Base-by-base conservation (phyloP, 2,329 filamentous ascomycete species). In the Fusarium hainanense region DNA sequence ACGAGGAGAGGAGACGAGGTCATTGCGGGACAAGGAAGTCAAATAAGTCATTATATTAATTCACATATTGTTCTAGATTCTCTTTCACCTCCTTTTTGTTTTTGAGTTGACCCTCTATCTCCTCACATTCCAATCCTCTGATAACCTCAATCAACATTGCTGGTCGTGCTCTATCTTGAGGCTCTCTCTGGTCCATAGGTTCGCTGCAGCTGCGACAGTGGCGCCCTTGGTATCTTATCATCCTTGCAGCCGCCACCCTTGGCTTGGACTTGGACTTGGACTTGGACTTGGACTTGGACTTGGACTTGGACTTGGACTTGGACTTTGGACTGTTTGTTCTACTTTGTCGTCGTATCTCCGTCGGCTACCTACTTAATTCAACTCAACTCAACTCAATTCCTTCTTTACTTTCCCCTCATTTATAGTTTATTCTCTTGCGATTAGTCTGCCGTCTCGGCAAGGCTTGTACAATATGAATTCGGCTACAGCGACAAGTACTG, bases 401-500 rank as follows among this genome's bases (percentile, higher is more conserved):
- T 62, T 11, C 52, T 27, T 52, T 43, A 43, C 30, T 14, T 16
- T 54, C 30, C 8, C 10, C 32, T 41, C 32, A 11, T 41, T n/a
- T 41, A 51, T 51, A 41, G 34, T 51, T 43, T 23, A 34, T 18
- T 37, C 57, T 18, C 28, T 47, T 42, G 28, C 54, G 16, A 66
- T 54, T 42, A 49, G 64, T 69, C 68, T 69, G 60, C 63, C 61
- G 32, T 55, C 27, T 32, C 44, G 69, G 63, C 71, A 66, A 63
- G 50, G 34, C 49, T 68, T 43, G 56, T 48, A 56, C 50, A 74
- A 51, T 54, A 83, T 83, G 82, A 82, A 81, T 63, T 81, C 82
- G 66, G 78, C 81, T 52, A 83, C 82, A 52, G 70, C 78, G 47
- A 80, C 79, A 48, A 78, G 77, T 68, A 73, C 76, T 65, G 76